phyloP scores from a whole-genome alignment of 2,329 filamentous ascomycete genomes.

The Sarocladium oryzae region DNA sequence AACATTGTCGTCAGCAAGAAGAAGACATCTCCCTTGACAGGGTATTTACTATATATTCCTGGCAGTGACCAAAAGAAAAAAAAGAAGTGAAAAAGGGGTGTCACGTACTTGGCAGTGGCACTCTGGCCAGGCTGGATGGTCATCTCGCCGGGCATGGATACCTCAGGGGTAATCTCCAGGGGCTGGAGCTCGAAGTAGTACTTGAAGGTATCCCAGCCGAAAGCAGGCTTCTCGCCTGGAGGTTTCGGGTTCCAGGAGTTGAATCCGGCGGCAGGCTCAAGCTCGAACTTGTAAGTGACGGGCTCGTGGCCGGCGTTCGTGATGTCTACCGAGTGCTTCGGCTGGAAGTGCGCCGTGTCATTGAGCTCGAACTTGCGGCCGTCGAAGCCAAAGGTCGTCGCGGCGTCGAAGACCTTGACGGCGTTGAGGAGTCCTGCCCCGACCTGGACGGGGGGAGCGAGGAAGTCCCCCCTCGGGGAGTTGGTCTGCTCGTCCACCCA shows the following conservation, averaged over 20 bases:
- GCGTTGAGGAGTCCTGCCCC: constrained; percentile 39
- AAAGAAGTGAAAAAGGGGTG: too few species aligned
- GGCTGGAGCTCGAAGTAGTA: constrained; percentile 11
- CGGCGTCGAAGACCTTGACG: constrained; percentile 35
- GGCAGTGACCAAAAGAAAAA: too few species aligned
- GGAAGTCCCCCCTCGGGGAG: constrained; percentile 11
- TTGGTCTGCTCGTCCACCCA: constrained; percentile 1
- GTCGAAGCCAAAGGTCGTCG: constrained; percentile 28
- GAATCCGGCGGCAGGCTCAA: constrained; percentile 28
- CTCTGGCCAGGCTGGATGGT: not conserved
- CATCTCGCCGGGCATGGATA: not conserved
- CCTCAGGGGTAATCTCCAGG: not conserved
- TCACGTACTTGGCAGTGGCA: not conserved
- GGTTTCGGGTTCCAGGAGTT: constrained; percentile 19
- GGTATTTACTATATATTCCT: too few species aligned
- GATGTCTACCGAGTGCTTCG: constrained; percentile 20
- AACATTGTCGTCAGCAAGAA: too few species aligned
- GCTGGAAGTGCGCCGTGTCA: constrained; percentile 32
- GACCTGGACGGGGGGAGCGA: constrained; percentile 33
- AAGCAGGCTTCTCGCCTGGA: constrained; percentile 1
- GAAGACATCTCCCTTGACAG: too few species aligned
- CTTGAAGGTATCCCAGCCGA: constrained; percentile 1
- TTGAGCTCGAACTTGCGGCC: constrained; percentile 33
- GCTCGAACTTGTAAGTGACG: constrained; percentile 27
- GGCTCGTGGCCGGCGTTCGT: constrained; percentile 30